Conservation (phyloP, 371 early-diverging fungal species). For the Apophysomyces ossiformis region DNA sequence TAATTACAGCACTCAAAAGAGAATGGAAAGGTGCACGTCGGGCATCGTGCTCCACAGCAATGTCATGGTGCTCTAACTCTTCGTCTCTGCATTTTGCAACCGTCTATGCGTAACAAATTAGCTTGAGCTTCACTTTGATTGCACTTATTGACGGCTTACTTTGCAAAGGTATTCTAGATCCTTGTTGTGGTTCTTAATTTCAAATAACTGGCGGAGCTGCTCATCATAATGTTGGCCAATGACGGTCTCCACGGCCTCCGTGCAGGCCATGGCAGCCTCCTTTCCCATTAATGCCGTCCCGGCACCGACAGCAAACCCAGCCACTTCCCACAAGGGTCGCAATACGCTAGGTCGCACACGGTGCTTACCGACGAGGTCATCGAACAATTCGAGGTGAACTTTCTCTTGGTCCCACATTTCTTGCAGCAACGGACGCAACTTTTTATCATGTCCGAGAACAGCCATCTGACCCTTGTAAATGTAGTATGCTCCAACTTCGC, state of each 20-base stretch:
- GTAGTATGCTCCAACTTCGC: slow-evolving; percentile 94
- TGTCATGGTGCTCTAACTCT: slow-evolving; percentile 93
- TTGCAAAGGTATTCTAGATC: slow-evolving; percentile 65
- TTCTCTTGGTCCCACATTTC: slow-evolving; percentile 98
- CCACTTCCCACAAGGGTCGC: slow-evolving; percentile 86
- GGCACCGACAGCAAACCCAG: slow-evolving; percentile 88
- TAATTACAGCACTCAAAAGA: slow-evolving; percentile 72
- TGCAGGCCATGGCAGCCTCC: slow-evolving; percentile 97
- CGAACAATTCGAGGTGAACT: slow-evolving; percentile 79
- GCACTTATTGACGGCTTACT: slow-evolving; percentile 36
- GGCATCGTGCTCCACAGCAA: slow-evolving; percentile 89
- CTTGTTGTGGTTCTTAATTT: slow-evolving; percentile 60
- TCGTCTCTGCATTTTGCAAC: slow-evolving; percentile 92
- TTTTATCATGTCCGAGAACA: slow-evolving; percentile 77
- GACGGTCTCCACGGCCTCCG: slow-evolving; percentile 97
- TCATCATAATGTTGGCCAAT: slow-evolving; percentile 98
- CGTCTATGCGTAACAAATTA: slow-evolving; percentile 19
- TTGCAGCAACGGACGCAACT: slow-evolving; percentile 73
- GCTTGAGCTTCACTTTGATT: background rate
- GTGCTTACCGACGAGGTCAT: slow-evolving; percentile 72
- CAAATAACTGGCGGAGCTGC: slow-evolving; percentile 76
- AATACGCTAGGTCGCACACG: slow-evolving; percentile 88
- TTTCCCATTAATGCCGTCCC: slow-evolving; percentile 91
- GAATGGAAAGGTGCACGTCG: slow-evolving; percentile 81
- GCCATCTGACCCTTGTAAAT: slow-evolving; percentile 95